Conservation (phyloP, 2,329 filamentous ascomycete species). For the Berkeleyomyces rouxiae region DNA sequence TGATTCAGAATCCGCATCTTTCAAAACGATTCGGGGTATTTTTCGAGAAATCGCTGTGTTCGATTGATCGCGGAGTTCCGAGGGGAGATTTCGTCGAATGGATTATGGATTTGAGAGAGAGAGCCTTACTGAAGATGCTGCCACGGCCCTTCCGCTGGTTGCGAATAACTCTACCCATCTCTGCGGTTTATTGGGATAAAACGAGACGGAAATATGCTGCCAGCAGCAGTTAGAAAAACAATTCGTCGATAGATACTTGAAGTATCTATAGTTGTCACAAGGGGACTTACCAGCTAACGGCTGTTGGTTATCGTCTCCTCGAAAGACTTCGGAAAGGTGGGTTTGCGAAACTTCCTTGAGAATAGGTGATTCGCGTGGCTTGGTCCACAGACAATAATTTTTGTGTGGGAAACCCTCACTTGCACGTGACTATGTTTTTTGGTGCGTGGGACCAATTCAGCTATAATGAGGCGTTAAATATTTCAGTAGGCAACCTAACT, state of each 20-base stretch:
- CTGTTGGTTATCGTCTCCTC: constrained; percentile 14
- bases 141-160: constrained; percentile 47
- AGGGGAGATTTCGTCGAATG: constrained; percentile 12
- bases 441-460: constrained; percentile 7
- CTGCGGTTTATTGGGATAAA: constrained; percentile 14
- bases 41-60: constrained; percentile 3
- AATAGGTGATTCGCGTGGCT: constrained; percentile 13
- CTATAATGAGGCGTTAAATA: background rate
- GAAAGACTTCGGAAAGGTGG: constrained; percentile 14
- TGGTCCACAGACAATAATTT: constrained; percentile 14
- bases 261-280: constrained; percentile 6
- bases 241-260: background rate
- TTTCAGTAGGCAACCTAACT: background rate
- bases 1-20: background rate
- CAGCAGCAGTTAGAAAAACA: constrained; percentile 14
- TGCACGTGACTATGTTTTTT: constrained; percentile 9
- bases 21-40: background rate
- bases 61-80: constrained; percentile 18
- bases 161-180: constrained; percentile 46
- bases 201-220: constrained; percentile 14
- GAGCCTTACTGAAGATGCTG: constrained; percentile 38
- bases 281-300: constrained; percentile 13
- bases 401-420: constrained; percentile 14
- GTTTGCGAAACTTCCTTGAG: constrained; percentile 13
- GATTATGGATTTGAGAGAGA: constrained; percentile 13